phyloP scores from a whole-genome alignment of 805 yeast species.

The Ogataea glucozyma region DNA sequence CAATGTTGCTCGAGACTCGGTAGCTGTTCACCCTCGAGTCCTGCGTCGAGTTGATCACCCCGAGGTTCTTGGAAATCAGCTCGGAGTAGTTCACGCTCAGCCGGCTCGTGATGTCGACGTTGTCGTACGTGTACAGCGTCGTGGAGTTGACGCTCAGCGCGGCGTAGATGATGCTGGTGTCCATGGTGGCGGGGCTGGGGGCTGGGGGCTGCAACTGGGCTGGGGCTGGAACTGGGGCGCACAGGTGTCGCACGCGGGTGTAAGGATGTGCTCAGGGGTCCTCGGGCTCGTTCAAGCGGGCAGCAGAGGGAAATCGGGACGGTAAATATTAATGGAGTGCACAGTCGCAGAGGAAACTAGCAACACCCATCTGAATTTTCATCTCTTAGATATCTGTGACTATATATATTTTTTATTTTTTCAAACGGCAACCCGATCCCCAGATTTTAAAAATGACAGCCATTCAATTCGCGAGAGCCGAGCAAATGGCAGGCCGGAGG shows the following conservation, averaged over 20 bases:
- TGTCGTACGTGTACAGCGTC: constrained; percentile 59
- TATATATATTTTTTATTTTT: too few species aligned
- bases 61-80: constrained; percentile 53
- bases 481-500: too few species aligned
- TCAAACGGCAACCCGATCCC: background rate
- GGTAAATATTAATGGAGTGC: too few species aligned
- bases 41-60: constrained; percentile 50
- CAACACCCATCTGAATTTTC: too few species aligned
- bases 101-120: constrained; percentile 41
- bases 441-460: background rate
- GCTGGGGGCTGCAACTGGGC: background rate
- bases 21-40: constrained; percentile 34
- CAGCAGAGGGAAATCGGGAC: too few species aligned
- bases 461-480: background rate
- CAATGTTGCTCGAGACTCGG: constrained; percentile 23
- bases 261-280: too few species aligned
- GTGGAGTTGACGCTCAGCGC: constrained; percentile 49
- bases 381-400: too few species aligned
- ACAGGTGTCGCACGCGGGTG: too few species aligned
- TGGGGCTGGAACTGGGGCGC: too few species aligned
- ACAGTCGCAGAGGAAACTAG: too few species aligned
- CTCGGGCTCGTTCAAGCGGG: too few species aligned
- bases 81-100: constrained; percentile 54
- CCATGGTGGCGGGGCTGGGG: constrained; percentile 3
- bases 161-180: constrained; percentile 27